phyloP scores from a whole-genome alignment of 2,329 filamentous ascomycete species.

The Gaeumannomyces sp. region DNA sequence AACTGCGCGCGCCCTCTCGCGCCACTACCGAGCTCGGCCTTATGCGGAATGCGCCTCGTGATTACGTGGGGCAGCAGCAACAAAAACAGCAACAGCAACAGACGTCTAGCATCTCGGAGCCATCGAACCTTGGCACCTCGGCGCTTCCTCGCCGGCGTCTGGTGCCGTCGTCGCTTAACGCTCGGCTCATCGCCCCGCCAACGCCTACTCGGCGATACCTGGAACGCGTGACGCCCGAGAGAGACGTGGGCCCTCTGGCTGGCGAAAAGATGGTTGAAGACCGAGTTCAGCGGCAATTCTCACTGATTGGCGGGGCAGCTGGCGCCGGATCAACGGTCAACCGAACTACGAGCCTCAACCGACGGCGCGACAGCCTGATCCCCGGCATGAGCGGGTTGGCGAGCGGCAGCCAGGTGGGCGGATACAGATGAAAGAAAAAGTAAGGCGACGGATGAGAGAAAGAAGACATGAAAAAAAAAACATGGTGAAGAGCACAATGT shows the following conservation, averaged over 20 bases:
- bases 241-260: conserved; percentile 28
- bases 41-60: conserved; percentile 30
- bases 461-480: neutral
- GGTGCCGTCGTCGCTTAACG: conserved; percentile 41
- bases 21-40: conserved; percentile 49
- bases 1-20: conserved; percentile 51
- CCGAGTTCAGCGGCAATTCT: conserved; percentile 37
- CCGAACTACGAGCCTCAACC: conserved; percentile 40
- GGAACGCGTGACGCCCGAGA: conserved; percentile 37
- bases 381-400: conserved; percentile 23
- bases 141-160: conserved; percentile 49
- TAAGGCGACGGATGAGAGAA: neutral
- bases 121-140: conserved; percentile 28
- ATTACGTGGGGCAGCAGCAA: conserved; percentile 23
- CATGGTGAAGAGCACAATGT: neutral
- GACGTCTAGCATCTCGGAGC: neutral
- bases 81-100: conserved; percentile 4
- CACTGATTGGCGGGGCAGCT: conserved; percentile 23
- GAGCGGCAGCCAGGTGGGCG: conserved; percentile 30
- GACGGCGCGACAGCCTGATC: conserved; percentile 37
- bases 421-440: conserved; percentile 32
- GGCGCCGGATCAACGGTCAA: conserved; percentile 33
- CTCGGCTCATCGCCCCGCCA: conserved; percentile 37
- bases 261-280: conserved; percentile 34
- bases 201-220: conserved; percentile 39